Evolutionary conservation across 345 rosid genomes (phyloP), one percentile per base, ranked within the genome.

Genomic region (Arabis alpina): DNA sequence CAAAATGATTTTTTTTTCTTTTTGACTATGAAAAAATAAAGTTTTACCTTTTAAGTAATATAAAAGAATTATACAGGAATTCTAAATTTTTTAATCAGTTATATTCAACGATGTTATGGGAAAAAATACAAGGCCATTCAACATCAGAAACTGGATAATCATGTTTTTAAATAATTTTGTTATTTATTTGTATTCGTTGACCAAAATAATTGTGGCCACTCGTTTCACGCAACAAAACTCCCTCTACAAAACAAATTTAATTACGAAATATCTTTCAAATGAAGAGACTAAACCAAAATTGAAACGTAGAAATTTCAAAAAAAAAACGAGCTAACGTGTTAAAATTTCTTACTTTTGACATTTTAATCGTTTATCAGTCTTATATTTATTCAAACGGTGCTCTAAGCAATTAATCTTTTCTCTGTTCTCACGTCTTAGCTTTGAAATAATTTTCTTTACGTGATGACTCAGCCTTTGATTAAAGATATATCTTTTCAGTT

Each of bases 381-480:
- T 44, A 27, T 44, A 27, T 12, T 1, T 14, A 30, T 30, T 43
- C 5, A 5, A 2, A 61, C 30, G 42, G 15, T 15, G 4, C 12
- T 45, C 15, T 42, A 5, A 68, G 39, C 39, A 57, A 24, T 67
- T 28, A 16, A 51, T 30, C 54, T 61, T 3, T 54, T 62, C 23
- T 48, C 30, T 45, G 4, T n/a, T 32, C 54, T 14, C 70, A 54
- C 48, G 70, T 27, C 39, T 54, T 44, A 44, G 32, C 56, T 44
- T 61, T 72, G 3, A 8, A 14, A 63, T 44, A 25, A n/a, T 2
- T 10, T 47, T 27, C 4, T 45, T 39, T 10, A 2, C 24, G 23
- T 27, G 36, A 64, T 64, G 52, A 64, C 27, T 72, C 71, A 56
- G 59, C 50, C 39, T 56, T 39, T 40, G 59, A 39, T 56, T 64